These are phyloP conservation scores for Begonia fuchsioides DNA, from an alignment of 306 rosid species.

Conservation along the genomic window DNA sequence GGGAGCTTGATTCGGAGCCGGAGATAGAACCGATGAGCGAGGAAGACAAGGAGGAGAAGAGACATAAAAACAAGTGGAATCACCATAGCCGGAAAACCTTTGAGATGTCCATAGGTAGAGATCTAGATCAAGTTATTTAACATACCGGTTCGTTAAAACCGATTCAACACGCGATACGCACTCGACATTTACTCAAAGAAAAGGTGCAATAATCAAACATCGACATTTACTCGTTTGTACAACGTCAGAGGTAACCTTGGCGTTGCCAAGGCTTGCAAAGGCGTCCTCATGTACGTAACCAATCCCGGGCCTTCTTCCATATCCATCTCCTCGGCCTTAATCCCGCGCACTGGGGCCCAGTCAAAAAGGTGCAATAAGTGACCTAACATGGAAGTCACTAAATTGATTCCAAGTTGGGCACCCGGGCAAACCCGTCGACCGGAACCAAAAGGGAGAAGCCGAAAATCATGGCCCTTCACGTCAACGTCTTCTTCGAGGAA, in stretches of 20 bases:
- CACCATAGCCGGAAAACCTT: too few relatives aligned
- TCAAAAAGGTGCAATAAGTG: slow-evolving; percentile 58
- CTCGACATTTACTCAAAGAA: too few relatives aligned
- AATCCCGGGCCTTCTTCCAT: slow-evolving; percentile 54
- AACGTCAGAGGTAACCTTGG: slow-evolving; percentile 54
- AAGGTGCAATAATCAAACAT: not conserved
- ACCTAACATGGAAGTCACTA: slow-evolving; percentile 63
- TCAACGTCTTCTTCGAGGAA: slow-evolving; percentile 69
- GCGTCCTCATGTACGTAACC: slow-evolving; percentile 52
- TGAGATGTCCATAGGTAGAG: too few relatives aligned
- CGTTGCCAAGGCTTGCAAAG: slow-evolving; percentile 38
- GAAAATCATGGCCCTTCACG: slow-evolving; percentile 69
- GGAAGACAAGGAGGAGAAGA: slow-evolving; percentile 14
- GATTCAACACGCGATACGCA: too few relatives aligned
- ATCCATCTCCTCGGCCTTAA: slow-evolving; percentile 40
- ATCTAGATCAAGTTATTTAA: too few relatives aligned
- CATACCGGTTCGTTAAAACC: too few relatives aligned
- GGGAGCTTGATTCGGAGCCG: slow-evolving; percentile 57
- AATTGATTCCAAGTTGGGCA: slow-evolving; percentile 61
- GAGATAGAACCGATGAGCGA: slow-evolving; percentile 26
- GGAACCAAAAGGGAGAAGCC: slow-evolving; percentile 60
- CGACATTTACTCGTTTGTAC: slow-evolving; percentile 37
- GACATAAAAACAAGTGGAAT: slow-evolving; percentile 14
- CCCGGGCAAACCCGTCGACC: slow-evolving; percentile 72
- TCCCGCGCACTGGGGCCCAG: slow-evolving; percentile 39